Evolutionary conservation across 306 rosid species (phyloP).

Genomic region (Corylus americana): DNA sequence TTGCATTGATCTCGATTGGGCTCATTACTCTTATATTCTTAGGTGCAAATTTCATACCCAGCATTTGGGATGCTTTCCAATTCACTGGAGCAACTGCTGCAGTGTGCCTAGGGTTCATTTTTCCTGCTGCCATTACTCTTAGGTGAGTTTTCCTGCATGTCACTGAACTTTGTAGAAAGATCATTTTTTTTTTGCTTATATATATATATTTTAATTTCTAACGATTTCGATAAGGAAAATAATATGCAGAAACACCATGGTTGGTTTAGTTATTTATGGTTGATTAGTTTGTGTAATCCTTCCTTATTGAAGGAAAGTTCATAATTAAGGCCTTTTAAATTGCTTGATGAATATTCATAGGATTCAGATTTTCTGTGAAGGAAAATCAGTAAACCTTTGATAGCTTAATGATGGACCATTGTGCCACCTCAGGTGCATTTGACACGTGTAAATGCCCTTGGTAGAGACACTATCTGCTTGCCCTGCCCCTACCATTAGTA

Average conservation of each 20-base stretch:
- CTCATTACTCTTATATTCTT: conserved; percentile 33
- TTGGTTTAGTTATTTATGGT: not conserved
- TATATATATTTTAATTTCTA: not conserved
- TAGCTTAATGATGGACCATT: not conserved
- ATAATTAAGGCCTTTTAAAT: not conserved
- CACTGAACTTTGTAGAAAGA: not conserved
- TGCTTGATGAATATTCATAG: not conserved
- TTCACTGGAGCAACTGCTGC: conserved; percentile 56
- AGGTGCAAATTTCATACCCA: conserved; percentile 63
- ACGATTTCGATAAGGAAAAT: not conserved
- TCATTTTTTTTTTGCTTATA: not conserved
- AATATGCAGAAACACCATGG: not conserved
- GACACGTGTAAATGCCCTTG: not conserved
- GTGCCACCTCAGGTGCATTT: not conserved
- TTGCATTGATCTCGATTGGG: conserved; percentile 50
- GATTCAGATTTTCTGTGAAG: not conserved
- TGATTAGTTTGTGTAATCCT: not conserved
- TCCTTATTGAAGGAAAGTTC: not conserved
- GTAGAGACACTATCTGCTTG: not conserved
- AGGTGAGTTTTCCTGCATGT: conserved; percentile 30
- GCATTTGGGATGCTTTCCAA: conserved; percentile 69
- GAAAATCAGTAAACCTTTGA: not conserved
- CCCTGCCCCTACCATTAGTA: not conserved
- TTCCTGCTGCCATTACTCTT: conserved; percentile 45
- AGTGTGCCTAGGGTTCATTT: conserved; percentile 49